Evolutionary conservation across 306 rosid genomes (phyloP).

Genomic region (Sophora flavescens): DNA sequence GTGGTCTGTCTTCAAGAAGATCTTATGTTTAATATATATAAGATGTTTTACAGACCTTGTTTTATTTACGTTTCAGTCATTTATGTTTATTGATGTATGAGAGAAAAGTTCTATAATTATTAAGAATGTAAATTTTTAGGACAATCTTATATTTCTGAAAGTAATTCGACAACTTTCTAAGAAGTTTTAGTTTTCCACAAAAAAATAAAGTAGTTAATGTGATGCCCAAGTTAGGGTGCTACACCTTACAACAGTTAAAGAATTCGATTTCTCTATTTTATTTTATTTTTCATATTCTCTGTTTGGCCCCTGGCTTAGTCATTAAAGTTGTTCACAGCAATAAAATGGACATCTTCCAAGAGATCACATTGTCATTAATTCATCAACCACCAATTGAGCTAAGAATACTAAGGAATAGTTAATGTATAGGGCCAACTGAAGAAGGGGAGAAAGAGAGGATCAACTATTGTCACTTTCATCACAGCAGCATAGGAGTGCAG

Average conservation of each 20-base stretch:
- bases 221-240: too few species aligned
- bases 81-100: too few species aligned
- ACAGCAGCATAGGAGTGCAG: not conserved
- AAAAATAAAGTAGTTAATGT: too few species aligned
- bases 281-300: not conserved
- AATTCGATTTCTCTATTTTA: constrained; percentile 28
- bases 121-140: too few species aligned
- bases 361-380: constrained; percentile 11
- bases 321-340: constrained; percentile 12
- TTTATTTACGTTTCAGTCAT: too few species aligned
- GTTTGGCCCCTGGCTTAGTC: not conserved
- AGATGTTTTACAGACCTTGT: too few species aligned
- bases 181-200: too few species aligned
- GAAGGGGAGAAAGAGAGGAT: not conserved
- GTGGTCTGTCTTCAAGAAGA: too few species aligned
- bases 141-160: too few species aligned
- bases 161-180: too few species aligned
- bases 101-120: too few species aligned
- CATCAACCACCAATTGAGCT: constrained; percentile 12
- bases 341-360: constrained; percentile 24
- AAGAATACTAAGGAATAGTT: constrained; percentile 6
- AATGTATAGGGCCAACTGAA: not conserved
- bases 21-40: too few species aligned
- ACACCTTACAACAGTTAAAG: constrained; percentile 2
- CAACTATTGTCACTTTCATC: constrained; percentile 9